Evolutionary conservation across 1,284 basidiomycete species (phyloP), one percentile per base, ranked within the genome.

Genomic region (Moesziomyces parantarcticus): DNA sequence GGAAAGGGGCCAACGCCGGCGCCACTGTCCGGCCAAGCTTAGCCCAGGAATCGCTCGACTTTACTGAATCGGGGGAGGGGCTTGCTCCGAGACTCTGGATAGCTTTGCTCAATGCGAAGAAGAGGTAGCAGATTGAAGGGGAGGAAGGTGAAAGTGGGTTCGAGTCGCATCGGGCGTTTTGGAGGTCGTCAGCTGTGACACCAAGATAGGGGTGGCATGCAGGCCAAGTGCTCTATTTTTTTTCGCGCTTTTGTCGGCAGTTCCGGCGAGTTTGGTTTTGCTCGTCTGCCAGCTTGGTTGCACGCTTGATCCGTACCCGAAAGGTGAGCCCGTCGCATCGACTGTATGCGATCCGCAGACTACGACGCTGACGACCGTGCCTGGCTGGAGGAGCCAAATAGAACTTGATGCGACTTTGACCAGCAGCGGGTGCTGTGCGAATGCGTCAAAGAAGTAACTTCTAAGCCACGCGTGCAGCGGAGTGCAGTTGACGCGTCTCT

Each of bases 121-220:
- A 18, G 36, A 39, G 18, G 36, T 6, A 6, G 36, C 14, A 39
- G 36, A 29, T 10, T 36, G 34, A 36, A 13, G 34, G 14, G 34
- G 14, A 36, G 34, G 14, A 4, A 3, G 6, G 5, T 6, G 5
- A 39, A 39, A 6, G 16, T 16, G 18, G 36, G 36, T 16, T 39
- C 14, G 14, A 39, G 36, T 39, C 36, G 36, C 36, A 39, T 39
- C 36, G 18, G 36, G 36, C 29, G 36, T 39, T 6, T 16, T 39
- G 16, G 36, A 39, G 36, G 5, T 32, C 13, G 29, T 5, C 2
- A 16, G 36, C 32, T 39, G n/a, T 25, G 18, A 47, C 39, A 46
- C 57, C 43, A 22, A 22, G 51, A 67, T 67, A 67, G 64, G 64
- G 64, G 64, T 54, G 20, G 7, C 21, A 14, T 67, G 58, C 64